phyloP scores from a whole-genome alignment of 352 stramenopile genomes.

The Peronospora belbahrii region DNA sequence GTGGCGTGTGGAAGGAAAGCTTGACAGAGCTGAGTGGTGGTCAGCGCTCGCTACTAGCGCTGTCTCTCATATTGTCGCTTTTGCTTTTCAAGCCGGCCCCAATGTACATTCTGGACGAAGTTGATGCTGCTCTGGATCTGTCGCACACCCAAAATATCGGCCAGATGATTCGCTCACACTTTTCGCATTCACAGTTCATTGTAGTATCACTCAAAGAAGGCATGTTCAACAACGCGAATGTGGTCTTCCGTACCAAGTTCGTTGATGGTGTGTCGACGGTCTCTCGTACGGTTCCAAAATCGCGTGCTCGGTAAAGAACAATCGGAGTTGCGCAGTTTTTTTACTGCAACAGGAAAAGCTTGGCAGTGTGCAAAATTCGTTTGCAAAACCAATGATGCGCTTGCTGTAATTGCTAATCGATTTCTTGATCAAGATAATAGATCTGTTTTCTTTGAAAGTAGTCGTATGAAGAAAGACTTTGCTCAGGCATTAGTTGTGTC shows the following conservation, averaged over 20 bases:
- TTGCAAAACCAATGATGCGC: slow-evolving; percentile 1
- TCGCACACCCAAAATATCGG: slow-evolving; percentile 99
- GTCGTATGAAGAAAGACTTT: too few relatives aligned
- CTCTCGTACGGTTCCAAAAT: slow-evolving; percentile 86
- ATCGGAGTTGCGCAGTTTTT: neutral
- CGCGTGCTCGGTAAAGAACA: slow-evolving; percentile 21
- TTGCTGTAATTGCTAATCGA: neutral
- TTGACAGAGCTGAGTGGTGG: slow-evolving; percentile 98
- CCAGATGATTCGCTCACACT: slow-evolving; percentile 99
- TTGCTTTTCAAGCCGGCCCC: slow-evolving; percentile 98
- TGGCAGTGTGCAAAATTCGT: neutral
- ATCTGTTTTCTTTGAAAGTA: too few relatives aligned
- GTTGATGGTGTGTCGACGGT: slow-evolving; percentile 99
- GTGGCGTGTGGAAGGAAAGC: slow-evolving; percentile 98
- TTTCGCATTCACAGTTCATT: slow-evolving; percentile 99
- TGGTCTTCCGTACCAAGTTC: slow-evolving; percentile 99
- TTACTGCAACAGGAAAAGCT: slow-evolving; percentile 2
- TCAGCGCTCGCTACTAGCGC: slow-evolving; percentile 97
- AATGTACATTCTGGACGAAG: slow-evolving; percentile 99
- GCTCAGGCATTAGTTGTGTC: too few relatives aligned
- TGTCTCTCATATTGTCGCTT: slow-evolving; percentile 97
- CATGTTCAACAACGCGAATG: slow-evolving; percentile 99
- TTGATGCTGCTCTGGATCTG: slow-evolving; percentile 98
- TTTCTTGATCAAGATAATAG: too few relatives aligned
- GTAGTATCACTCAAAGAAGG: slow-evolving; percentile 99